Percentiles rank a stretch among this genome's conserved stretches.
Evolutionary conservation across 129 eudicot genomes (phyloP).

Genomic region (Pittosporum tobira): DNA sequence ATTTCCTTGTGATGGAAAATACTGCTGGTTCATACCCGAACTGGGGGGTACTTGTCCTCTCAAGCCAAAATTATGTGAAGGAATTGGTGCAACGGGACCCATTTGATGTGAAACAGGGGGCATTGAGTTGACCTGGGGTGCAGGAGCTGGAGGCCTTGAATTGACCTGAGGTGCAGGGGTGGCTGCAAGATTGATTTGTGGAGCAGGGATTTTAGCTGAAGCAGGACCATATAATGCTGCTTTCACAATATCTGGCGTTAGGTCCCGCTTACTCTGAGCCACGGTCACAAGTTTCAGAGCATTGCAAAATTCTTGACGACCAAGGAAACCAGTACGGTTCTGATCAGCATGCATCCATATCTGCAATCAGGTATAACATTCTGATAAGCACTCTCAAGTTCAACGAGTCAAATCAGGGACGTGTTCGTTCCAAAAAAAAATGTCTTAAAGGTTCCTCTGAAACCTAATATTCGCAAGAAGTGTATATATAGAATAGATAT

Average conservation of each 20-base stretch:
- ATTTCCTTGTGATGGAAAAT: constrained; percentile 46
- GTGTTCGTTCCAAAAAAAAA: too few species aligned
- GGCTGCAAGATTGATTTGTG: constrained; percentile 63
- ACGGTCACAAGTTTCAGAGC: constrained; percentile 93
- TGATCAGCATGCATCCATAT: constrained; percentile 96
- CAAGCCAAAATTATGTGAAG: constrained; percentile 54
- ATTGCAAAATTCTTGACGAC: constrained; percentile 82
- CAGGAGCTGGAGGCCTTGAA: constrained; percentile 41
- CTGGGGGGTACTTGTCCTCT: constrained; percentile 56
- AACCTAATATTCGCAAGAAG: background rate
- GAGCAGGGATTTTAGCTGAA: constrained; percentile 85
- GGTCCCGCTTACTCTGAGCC: constrained; percentile 87
- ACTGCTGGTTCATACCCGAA: constrained; percentile 45
- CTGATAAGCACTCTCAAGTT: constrained; percentile 1
- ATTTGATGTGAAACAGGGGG: constrained; percentile 37
- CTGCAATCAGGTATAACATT: constrained; percentile 36
- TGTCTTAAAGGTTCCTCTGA: background rate
- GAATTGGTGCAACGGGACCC: constrained; percentile 31
- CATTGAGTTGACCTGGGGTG: constrained; percentile 46
- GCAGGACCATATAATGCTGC: constrained; percentile 88
- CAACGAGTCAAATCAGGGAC: background rate
- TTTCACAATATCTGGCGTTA: constrained; percentile 87
- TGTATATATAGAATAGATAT: background rate
- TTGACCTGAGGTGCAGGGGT: constrained; percentile 50
- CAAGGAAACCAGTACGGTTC: constrained; percentile 72